A percentile compares a stretch with the other conserved stretches of the same genome.
phyloP scores from a whole-genome alignment of 306 rosid species.

The Trifolium fragiferum region DNA sequence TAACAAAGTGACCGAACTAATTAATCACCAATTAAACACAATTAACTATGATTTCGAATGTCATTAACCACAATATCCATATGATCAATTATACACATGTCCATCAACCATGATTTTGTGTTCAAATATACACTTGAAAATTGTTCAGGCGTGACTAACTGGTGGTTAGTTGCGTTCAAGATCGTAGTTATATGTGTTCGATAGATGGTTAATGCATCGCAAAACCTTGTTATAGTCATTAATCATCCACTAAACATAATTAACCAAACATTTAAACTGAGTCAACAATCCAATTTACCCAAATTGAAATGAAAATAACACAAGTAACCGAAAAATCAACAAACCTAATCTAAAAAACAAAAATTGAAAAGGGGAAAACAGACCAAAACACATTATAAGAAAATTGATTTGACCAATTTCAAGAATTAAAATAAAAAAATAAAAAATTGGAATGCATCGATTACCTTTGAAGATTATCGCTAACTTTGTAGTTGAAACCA shows the following conservation, averaged over 20 bases:
- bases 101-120: neutral
- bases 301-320: neutral
- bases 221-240: neutral
- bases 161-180: neutral
- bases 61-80: neutral
- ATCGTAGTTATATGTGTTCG: neutral
- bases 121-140: neutral
- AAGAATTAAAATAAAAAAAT: neutral
- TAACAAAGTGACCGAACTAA: neutral
- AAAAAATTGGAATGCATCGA: neutral
- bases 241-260: neutral
- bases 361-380: neutral
- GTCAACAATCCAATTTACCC: neutral
- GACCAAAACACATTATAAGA: neutral
- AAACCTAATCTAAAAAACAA: conserved; percentile 17
- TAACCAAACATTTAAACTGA: neutral
- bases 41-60: neutral
- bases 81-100: neutral
- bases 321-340: conserved; percentile 1
- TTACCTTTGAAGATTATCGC: conserved; percentile 91
- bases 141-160: neutral
- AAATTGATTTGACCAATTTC: conserved; percentile 9
- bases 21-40: neutral
- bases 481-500: conserved; percentile 95
- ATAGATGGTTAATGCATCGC: neutral